These are phyloP conservation scores for Pythium pyrilobum DNA, from an alignment of 352 stramenopile species.

Conservation along the genomic window DNA sequence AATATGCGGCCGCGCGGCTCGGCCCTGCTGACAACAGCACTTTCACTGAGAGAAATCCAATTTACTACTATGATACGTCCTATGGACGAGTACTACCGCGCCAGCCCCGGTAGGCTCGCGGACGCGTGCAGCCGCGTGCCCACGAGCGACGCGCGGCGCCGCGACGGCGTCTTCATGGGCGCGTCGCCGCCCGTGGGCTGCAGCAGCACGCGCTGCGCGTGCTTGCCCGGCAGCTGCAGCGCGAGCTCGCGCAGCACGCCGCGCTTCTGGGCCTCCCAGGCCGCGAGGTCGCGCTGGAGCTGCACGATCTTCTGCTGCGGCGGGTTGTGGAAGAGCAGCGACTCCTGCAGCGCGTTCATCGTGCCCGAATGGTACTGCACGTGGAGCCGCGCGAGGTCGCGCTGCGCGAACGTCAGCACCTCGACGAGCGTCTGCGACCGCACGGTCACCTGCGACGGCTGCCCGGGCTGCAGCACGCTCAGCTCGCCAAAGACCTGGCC, in stretches of 20 bases:
- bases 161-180: not conserved
- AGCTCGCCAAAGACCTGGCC: constrained; percentile 71
- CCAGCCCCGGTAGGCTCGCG: not conserved
- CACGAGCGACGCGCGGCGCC: constrained; percentile 8
- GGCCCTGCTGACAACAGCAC: constrained; percentile 49
- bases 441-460: constrained; percentile 58
- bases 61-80: not conserved
- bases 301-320: constrained; percentile 71
- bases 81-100: not conserved
- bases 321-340: constrained; percentile 74
- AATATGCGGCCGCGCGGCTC: too few relatives aligned
- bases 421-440: constrained; percentile 58
- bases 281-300: constrained; percentile 38
- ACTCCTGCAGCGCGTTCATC: constrained; percentile 76
- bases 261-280: constrained; percentile 48
- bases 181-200: not conserved
- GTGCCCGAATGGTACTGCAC: constrained; percentile 68
- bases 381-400: constrained; percentile 43
- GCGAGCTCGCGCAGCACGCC: constrained; percentile 42
- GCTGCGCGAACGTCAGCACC: constrained; percentile 49
- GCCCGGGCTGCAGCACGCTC: constrained; percentile 59
- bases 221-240: constrained; percentile 17
- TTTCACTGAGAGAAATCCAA: constrained; percentile 57
- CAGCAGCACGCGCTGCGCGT: constrained; percentile 10
- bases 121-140: not conserved